Conservation (phyloP, 2,329 filamentous ascomycete genomes). For the Claviceps africana region DNA sequence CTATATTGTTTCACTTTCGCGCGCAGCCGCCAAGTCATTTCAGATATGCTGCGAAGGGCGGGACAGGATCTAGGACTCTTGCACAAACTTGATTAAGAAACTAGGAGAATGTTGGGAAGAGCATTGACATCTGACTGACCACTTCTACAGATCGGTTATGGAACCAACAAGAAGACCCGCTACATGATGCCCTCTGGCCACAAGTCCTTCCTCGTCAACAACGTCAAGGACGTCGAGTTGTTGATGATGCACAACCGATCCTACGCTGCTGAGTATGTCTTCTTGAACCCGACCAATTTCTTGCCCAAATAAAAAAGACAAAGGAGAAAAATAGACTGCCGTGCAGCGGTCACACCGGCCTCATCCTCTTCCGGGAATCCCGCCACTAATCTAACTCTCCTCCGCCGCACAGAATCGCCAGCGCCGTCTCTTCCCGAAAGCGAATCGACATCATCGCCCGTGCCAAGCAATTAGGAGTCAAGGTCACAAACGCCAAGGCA, state of each 20-base stretch:
- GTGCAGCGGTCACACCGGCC: not conserved
- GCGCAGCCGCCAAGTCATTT: no score
- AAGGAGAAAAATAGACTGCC: not conserved
- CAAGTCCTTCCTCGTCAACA: slow-evolving; percentile 99
- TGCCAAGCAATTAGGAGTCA: slow-evolving; percentile 96
- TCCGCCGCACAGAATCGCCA: slow-evolving; percentile 61
- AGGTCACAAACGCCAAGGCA: slow-evolving; percentile 99
- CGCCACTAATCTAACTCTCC: not conserved
- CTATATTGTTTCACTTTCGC: not conserved
- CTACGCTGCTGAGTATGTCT: slow-evolving; percentile 90
- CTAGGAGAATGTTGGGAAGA: not conserved
- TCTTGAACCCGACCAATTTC: not conserved
- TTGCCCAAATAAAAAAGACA: not conserved
- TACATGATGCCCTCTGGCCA: slow-evolving; percentile 98
- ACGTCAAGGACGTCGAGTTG: slow-evolving; percentile 88
- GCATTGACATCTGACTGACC: slow-evolving; percentile 1
- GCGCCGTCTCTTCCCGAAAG: slow-evolving; percentile 97
- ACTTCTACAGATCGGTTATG: slow-evolving; percentile 73
- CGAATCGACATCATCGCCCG: slow-evolving; percentile 93
- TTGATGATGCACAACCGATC: slow-evolving; percentile 99
- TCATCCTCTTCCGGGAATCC: no score
- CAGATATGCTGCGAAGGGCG: no score
- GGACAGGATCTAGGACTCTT: not conserved
- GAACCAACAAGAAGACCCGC: slow-evolving; percentile 98
- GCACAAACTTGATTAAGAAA: not conserved